Percentiles rank a stretch among this genome's conserved stretches.
phyloP scores from a whole-genome alignment of 1,284 basidiomycete genomes.

The Leccinum griseonigrum region DNA sequence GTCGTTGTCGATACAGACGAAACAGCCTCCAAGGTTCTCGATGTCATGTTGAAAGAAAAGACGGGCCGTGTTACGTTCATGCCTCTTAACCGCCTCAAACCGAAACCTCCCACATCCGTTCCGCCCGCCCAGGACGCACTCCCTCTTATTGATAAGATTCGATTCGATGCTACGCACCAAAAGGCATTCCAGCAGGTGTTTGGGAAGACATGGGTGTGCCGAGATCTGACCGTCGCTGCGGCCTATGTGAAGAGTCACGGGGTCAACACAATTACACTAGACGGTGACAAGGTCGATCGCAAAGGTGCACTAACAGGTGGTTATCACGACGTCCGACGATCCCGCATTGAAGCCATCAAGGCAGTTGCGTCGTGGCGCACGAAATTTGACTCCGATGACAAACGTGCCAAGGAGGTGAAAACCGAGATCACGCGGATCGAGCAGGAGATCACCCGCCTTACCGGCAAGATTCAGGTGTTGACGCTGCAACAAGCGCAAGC shows the following conservation, averaged over 20 bases:
- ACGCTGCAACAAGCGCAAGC: constrained; percentile 73
- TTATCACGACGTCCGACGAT: constrained; percentile 89
- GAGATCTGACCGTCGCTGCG: constrained; percentile 88
- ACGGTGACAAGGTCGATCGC: constrained; percentile 96
- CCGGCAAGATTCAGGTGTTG: constrained; percentile 74
- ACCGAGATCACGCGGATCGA: constrained; percentile 69
- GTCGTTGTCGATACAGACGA: constrained; percentile 96
- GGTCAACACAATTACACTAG: constrained; percentile 96
- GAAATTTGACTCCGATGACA: constrained; percentile 68
- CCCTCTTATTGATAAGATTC: constrained; percentile 82
- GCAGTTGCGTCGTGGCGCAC: constrained; percentile 75
- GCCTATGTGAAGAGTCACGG: constrained; percentile 94
- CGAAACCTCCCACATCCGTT: constrained; percentile 54
- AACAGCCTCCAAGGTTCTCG: constrained; percentile 85
- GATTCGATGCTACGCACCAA: constrained; percentile 68
- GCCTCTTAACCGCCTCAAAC: constrained; percentile 95
- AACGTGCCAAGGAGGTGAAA: constrained; percentile 73
- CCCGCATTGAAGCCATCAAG: constrained; percentile 87
- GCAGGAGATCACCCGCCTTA: constrained; percentile 80
- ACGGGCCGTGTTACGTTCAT: constrained; percentile 97
- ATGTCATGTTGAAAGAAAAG: constrained; percentile 90
- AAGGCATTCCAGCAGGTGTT: constrained; percentile 99
- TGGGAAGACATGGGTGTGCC: constrained; percentile 94
- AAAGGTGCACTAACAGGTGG: constrained; percentile 96
- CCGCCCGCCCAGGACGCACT: constrained; percentile 89